Evolutionary conservation across 345 rosid species (phyloP).

Genomic region (Carallia brachiata): DNA sequence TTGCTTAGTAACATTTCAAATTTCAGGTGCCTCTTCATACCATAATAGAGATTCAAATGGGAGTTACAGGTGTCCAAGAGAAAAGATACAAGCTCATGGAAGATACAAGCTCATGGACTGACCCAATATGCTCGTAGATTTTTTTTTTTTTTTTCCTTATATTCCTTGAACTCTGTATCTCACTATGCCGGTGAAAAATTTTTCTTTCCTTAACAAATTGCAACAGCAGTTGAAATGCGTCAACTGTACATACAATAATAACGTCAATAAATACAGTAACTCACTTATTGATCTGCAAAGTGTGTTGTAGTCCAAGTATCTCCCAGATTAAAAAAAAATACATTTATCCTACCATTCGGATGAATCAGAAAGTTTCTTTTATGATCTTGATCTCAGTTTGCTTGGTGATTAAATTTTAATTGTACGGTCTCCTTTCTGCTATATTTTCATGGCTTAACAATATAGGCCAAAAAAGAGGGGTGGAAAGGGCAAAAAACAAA

Average conservation of each 20-base stretch:
- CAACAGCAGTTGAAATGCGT: conserved; percentile 3
- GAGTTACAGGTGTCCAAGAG: conserved; percentile 98
- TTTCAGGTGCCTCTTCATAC: conserved; percentile 97
- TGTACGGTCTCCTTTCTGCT: too few species aligned
- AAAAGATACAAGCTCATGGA: conserved; percentile 98
- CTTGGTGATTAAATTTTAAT: too few species aligned
- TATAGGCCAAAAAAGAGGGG: too few species aligned
- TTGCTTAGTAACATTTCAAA: not conserved
- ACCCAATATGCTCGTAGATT: conserved; percentile 2
- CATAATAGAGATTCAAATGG: conserved; percentile 99
- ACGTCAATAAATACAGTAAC: not conserved
- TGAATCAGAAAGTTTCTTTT: too few species aligned
- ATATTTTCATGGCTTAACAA: too few species aligned
- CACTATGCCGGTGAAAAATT: not conserved
- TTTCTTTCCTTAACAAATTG: conserved; percentile 22
- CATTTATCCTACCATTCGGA: too few species aligned
- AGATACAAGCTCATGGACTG: conserved; percentile 98
- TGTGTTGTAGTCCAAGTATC: too few species aligned
- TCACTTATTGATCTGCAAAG: not conserved
- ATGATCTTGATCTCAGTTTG: too few species aligned
- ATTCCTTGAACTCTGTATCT: not conserved
- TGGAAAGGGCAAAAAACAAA: too few species aligned
- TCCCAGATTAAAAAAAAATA: too few species aligned
- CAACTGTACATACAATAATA: conserved; percentile 1
- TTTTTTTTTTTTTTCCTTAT: not conserved